Evolutionary conservation across 192 early-diverging fungal species (phyloP), one percentile per base, ranked within the genome.

Genomic region (Chytriomyces hyalinus): DNA sequence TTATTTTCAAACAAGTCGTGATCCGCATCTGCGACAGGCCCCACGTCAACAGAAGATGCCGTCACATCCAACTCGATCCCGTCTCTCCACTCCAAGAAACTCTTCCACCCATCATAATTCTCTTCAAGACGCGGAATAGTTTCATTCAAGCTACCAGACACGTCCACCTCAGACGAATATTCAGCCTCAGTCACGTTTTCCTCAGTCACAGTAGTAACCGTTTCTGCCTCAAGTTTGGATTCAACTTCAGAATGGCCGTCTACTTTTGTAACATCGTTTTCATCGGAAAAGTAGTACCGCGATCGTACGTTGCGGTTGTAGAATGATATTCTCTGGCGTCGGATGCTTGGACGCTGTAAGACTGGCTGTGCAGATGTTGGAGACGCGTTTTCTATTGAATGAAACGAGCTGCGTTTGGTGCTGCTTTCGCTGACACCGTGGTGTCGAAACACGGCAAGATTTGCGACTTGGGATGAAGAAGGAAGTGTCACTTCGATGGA

Each of bases 71-170:
- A 49, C 61, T 73, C 71, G 9, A 73, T 73, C 10, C 60, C 60
- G 10, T 73, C 45, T 45, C 71, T 60, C 71, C 71, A 73, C 22
- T 73, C 71, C 15, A 73, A 49, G 20, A 73, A 73, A 61, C 71
- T 73, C 47, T 73, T 73, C 71, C 71, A 73, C n/a, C 60, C 71
- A 9, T 70, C 69, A 57, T 57, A 15, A 3, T 22, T 13, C 8
- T 15, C 26, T 13, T 67, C 65, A 4, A 26, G 0, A 1, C 36
- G 36, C 36, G 36, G 36, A 36, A 36, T 36, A 36, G 36, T 36
- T 36, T 36, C 36, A 36, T 36, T 36, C 36, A 36, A 36, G 2
- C 36, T 36, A 4, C 36, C 36, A 36, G 36, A 36, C 20, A 20
- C 53, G 0, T 57, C 20, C 15, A n/a, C 4, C 53, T 57, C 53